phyloP scores from a whole-genome alignment of 495 filamentous ascomycete genomes.

The Neurospora sp. region DNA sequence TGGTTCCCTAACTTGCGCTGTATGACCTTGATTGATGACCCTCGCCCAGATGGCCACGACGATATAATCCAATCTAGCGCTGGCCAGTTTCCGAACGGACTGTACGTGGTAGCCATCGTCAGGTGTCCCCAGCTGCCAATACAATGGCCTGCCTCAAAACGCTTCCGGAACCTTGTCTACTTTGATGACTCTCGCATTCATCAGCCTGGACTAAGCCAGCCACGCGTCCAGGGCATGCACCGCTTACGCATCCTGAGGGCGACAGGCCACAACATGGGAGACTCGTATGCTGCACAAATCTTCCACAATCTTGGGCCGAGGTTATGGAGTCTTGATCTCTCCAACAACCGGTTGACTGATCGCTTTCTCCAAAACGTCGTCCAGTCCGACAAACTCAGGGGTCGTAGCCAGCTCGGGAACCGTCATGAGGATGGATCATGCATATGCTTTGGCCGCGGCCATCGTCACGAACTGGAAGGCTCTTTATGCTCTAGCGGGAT shows the following conservation, averaged over 20 bases:
- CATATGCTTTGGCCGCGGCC: not conserved
- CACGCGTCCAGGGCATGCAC: constrained; percentile 9
- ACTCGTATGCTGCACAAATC: constrained; percentile 17
- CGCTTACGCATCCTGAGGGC: constrained; percentile 32
- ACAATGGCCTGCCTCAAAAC: constrained; percentile 17
- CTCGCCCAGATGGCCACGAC: constrained; percentile 15
- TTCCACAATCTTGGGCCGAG: constrained; percentile 20
- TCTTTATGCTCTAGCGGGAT: not conserved
- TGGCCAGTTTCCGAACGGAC: not conserved
- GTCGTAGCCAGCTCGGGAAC: not conserved
- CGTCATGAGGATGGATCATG: not conserved
- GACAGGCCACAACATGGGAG: constrained; percentile 27
- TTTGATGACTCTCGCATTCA: constrained; percentile 34
- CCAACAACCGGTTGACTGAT: constrained; percentile 31
- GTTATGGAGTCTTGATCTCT: constrained; percentile 39
- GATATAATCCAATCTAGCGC: not conserved
- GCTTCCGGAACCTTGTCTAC: constrained; percentile 29
- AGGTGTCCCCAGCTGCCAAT: constrained; percentile 22
- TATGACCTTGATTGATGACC: constrained; percentile 22
- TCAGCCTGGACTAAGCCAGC: constrained; percentile 8
- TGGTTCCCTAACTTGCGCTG: constrained; percentile 28
- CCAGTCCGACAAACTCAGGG: too few species aligned
- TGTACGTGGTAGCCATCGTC: not conserved
- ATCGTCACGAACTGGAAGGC: not conserved
- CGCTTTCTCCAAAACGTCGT: constrained; percentile 13